These are phyloP conservation scores for Metarhizium album DNA, from an alignment of 2,329 filamentous ascomycete genomes.

Conservation along the genomic window DNA sequence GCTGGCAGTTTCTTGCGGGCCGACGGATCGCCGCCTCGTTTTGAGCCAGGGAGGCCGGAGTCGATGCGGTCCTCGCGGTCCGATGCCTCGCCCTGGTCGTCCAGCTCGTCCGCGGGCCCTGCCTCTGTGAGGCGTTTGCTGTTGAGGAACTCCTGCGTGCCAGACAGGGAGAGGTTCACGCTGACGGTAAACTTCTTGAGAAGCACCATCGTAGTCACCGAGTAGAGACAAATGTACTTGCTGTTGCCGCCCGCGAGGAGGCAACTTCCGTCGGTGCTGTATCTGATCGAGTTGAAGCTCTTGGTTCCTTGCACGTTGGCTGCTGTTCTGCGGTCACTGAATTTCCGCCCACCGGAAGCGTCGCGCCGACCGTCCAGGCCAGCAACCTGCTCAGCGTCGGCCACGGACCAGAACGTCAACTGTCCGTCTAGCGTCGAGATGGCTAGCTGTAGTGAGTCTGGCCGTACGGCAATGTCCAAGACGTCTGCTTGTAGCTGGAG, in stretches of 20 bases:
- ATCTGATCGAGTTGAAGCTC: conserved; percentile 75
- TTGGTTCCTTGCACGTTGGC: conserved; percentile 88
- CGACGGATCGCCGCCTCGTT: conserved; percentile 72
- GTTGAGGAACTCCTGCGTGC: conserved; percentile 95
- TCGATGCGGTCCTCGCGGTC: conserved; percentile 81
- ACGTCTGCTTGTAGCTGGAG: conserved; percentile 88
- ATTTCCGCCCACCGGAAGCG: conserved; percentile 81
- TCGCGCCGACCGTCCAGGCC: conserved; percentile 86
- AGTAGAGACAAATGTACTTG: conserved; percentile 97
- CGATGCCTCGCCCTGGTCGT: conserved; percentile 78
- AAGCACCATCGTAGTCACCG: conserved; percentile 82
- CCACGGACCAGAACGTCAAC: conserved; percentile 87
- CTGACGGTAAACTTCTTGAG: conserved; percentile 94
- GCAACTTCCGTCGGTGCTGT: conserved; percentile 87
- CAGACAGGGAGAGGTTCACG: conserved; percentile 88
- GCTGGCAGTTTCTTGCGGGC: conserved; percentile 66
- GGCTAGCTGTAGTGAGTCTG: conserved; percentile 83
- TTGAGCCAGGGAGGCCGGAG: conserved; percentile 69
- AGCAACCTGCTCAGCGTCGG: conserved; percentile 75
- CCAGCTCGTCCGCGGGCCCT: conserved; percentile 72
- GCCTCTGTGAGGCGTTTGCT: conserved; percentile 86
- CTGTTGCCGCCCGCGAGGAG: conserved; percentile 87
- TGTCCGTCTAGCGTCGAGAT: conserved; percentile 91
- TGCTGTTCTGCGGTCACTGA: conserved; percentile 79
- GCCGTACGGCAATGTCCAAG: conserved; percentile 73